These are phyloP conservation scores for Hypomyces rosellus DNA, from an alignment of 2,329 filamentous ascomycete species.

Conservation along the genomic window DNA sequence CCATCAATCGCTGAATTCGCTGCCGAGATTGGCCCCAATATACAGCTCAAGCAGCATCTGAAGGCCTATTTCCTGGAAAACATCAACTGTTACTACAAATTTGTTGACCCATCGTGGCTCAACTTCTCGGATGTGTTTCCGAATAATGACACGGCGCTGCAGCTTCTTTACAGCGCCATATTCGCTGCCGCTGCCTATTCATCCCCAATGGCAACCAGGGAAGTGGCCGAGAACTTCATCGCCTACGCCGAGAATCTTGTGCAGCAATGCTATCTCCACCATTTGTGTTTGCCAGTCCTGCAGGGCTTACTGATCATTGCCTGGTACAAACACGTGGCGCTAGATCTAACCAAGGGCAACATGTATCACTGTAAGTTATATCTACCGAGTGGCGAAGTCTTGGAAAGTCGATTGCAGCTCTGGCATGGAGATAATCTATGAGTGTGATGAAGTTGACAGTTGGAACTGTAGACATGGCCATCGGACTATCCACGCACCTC, in stretches of 20 bases:
- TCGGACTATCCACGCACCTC: conserved; percentile 7
- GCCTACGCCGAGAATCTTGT: conserved; percentile 7
- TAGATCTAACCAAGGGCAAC: conserved; percentile 7
- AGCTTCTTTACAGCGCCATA: conserved; percentile 6
- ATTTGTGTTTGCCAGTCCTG: conserved; percentile 7
- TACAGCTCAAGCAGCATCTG: conserved; percentile 8
- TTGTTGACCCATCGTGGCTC: conserved; percentile 9
- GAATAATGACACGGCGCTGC: conserved; percentile 7
- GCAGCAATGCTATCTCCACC: conserved; percentile 9
- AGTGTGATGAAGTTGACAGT: too few species aligned
- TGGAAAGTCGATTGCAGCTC: too few species aligned
- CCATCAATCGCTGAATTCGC: conserved; percentile 1
- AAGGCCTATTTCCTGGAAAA: conserved; percentile 7
- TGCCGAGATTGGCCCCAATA: conserved; percentile 3
- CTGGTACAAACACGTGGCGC: conserved; percentile 6
- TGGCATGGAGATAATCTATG: too few species aligned
- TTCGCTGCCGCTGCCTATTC: conserved; percentile 7
- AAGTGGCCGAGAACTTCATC: conserved; percentile 5
- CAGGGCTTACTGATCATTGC: conserved; percentile 6
- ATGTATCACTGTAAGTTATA: conserved; percentile 7
- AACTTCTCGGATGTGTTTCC: conserved; percentile 8
- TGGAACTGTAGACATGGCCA: conserved; percentile 6
- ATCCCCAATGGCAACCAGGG: conserved; percentile 2
- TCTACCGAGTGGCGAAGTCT: too few species aligned
- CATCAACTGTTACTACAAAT: conserved; percentile 5